Base-by-base conservation (phyloP, 23 red algal species). In the Gracilaria vermiculophylla region DNA sequence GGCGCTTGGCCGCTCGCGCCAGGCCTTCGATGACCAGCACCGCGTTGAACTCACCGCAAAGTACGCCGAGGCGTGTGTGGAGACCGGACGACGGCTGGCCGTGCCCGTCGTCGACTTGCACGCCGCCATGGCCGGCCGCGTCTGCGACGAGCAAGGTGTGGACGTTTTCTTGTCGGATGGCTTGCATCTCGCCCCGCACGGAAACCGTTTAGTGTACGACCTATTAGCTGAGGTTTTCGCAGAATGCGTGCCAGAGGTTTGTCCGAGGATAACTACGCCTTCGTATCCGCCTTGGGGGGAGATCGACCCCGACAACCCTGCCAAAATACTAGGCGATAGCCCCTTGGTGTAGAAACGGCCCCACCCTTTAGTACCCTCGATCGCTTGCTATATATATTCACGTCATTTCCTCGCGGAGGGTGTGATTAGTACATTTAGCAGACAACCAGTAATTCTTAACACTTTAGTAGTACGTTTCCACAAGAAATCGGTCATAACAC, bases 21-120 rank as follows among this genome's bases (percentile, higher is more conserved):
- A 40, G 32, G 49, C 76, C 20, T 5, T 57, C 27, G 49, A 54
- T 57, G 76, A 60, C 33, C 9, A 69, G 19, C 55, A 76, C 5
- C 49, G 60, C 34, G 34, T 60, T 24, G 21, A 54, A 36, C 23
- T 23, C 7, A 91, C 87, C 3, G 56, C 62, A 16, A 45, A 81
- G 40, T 91, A 91, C 55, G 87, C 87, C 2, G 61, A 67, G n/a
- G 76, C 57, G n/a, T 91, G 87, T 29, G 75, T 91, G 11, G 69
- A 52, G 44, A 57, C 76, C 12, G 87, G 43, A 3, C 28, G 57
- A 41, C 44, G 71, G 58, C 44, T 81, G 24, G 74, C 19, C 8
- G 57, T 73, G 32, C 84, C 84, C 0, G 84, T 88, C 17, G 72
- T 88, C 0, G 84, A 88, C 28, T 32, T 88, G 14, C 87, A 91